These are phyloP conservation scores for Tricholoma bakamatsutake DNA, from an alignment of 768 basidiomycete species.

Conservation along the genomic window DNA sequence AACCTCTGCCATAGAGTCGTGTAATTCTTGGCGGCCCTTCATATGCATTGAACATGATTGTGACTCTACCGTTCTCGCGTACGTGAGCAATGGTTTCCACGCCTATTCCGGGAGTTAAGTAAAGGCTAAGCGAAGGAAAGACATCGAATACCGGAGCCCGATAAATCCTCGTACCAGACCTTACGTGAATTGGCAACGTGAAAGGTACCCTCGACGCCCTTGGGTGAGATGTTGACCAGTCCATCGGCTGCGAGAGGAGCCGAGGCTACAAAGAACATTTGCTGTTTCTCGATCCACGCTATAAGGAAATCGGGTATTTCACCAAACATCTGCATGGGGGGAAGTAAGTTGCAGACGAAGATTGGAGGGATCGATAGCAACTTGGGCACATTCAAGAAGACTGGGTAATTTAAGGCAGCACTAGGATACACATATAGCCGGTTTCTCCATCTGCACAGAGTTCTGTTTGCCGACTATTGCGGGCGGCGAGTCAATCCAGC, in stretches of 20 bases:
- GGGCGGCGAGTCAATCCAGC: conserved; percentile 5
- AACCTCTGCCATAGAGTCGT: conserved; percentile 57
- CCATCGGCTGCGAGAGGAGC: conserved; percentile 53
- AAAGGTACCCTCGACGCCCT: conserved; percentile 58
- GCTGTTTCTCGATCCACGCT: conserved; percentile 56
- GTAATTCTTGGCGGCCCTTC: conserved; percentile 54
- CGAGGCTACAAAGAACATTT: conserved; percentile 69
- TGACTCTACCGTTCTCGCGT: conserved; percentile 57
- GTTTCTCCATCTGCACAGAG: conserved; percentile 17
- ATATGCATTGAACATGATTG: conserved; percentile 58
- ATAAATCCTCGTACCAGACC: conserved; percentile 74
- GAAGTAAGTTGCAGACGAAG: not conserved
- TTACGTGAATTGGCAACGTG: conserved; percentile 46
- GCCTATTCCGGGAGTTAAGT: conserved; percentile 16
- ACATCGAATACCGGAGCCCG: conserved; percentile 52
- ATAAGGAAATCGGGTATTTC: conserved; percentile 49
- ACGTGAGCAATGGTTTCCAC: conserved; percentile 44
- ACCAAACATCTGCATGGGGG: conserved; percentile 50
- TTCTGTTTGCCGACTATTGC: conserved; percentile 11
- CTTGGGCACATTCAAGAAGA: conserved; percentile 1
- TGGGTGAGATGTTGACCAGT: conserved; percentile 66
- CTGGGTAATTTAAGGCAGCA: conserved; percentile 11
- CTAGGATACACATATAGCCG: conserved; percentile 2
- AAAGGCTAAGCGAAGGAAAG: not conserved
- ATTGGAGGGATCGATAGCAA: not conserved